Conservation (phyloP, 139 green algal genomes). For the Zygnema cylindricum region DNA sequence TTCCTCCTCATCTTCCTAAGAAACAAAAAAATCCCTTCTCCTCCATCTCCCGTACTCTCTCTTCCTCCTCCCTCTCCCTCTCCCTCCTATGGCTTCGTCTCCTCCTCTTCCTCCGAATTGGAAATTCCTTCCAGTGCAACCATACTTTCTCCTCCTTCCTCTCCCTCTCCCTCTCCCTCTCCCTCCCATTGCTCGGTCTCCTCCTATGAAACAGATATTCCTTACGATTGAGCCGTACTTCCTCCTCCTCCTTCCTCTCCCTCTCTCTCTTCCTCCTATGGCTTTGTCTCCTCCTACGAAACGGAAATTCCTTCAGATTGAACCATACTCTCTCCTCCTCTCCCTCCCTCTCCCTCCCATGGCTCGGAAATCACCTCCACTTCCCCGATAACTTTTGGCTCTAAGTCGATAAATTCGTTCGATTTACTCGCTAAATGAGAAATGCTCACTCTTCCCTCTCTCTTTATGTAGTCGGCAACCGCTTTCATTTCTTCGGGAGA, state of each 20-base stretch:
- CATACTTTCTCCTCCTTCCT: too few relatives aligned
- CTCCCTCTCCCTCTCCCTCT: too few relatives aligned
- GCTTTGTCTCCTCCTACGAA: background rate
- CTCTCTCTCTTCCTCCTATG: background rate
- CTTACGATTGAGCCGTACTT: background rate
- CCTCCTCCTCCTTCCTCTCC: background rate
- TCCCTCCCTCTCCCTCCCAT: background rate
- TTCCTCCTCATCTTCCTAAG: too few relatives aligned
- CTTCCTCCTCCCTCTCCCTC: too few relatives aligned
- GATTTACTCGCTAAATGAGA: conserved; percentile 77
- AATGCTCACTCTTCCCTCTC: conserved; percentile 81
- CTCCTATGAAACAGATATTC: too few relatives aligned
- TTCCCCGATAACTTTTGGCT: conserved; percentile 55
- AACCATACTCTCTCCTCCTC: background rate
- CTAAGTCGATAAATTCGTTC: conserved; percentile 77
- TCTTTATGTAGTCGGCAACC: conserved; percentile 80
- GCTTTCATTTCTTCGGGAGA: conserved; percentile 85
- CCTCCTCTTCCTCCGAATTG: too few relatives aligned
- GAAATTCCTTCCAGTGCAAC: too few relatives aligned
- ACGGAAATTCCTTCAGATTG: background rate
- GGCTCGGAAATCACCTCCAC: background rate
- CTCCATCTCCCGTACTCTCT: too few relatives aligned
- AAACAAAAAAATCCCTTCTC: too few relatives aligned
- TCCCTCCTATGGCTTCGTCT: too few relatives aligned
- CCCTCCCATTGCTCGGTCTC: too few relatives aligned